phyloP scores from a whole-genome alignment of 2,329 filamentous ascomycete genomes.

The Pseudogymnoascus sp. region DNA sequence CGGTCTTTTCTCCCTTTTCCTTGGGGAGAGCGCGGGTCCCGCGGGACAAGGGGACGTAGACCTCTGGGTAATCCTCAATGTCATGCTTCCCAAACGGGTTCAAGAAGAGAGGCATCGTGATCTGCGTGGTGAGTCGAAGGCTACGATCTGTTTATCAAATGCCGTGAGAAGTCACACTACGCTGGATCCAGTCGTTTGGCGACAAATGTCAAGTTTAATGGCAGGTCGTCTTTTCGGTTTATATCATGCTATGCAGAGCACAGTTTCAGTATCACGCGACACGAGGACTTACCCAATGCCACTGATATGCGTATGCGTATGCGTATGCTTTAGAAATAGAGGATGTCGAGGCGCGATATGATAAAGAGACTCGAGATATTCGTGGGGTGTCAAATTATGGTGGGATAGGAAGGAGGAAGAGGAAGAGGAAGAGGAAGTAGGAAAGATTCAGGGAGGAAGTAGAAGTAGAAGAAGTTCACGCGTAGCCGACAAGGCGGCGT shows the following conservation, averaged over 20 bases:
- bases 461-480: not conserved
- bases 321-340: not conserved
- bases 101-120: constrained; percentile 34
- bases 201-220: constrained; percentile 4
- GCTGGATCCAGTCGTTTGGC: not conserved
- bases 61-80: constrained; percentile 40
- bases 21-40: constrained; percentile 31
- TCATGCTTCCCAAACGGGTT: constrained; percentile 44
- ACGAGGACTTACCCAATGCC: constrained; percentile 5
- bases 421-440: not conserved
- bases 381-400: not conserved
- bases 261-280: constrained; percentile 3
- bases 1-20: constrained; percentile 47
- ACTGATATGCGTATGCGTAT: not conserved
- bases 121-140: constrained; percentile 3
- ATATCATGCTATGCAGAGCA: constrained; percentile 7
- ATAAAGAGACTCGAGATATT: not conserved
- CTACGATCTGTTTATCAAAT: constrained; percentile 5
- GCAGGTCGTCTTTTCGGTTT: not conserved
- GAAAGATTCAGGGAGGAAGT: not conserved
- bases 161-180: constrained; percentile 1
- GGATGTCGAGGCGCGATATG: not conserved
- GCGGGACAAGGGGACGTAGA: constrained; percentile 41
- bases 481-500: not conserved
- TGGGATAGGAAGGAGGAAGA: not conserved